Conservation (phyloP, 768 basidiomycete species). For the Heimioporus sp. region DNA sequence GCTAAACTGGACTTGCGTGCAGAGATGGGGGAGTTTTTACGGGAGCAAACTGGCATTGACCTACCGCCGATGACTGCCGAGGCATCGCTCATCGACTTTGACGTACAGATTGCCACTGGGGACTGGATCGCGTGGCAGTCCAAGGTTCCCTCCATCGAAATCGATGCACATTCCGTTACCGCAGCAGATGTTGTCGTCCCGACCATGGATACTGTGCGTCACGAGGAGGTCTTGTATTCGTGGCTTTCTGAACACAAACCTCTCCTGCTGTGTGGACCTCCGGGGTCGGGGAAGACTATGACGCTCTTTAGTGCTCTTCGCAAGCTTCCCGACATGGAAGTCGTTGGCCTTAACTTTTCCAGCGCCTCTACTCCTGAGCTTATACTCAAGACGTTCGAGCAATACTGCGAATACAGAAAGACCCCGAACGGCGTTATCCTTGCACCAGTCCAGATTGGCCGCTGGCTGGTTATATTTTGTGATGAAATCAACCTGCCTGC, state of each 20-base stretch:
- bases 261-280: slow-evolving; percentile 96
- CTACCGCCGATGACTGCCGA: slow-evolving; percentile 74
- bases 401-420: slow-evolving; percentile 98
- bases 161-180: slow-evolving; percentile 94
- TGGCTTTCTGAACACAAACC: slow-evolving; percentile 99
- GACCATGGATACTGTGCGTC: slow-evolving; percentile 96
- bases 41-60: slow-evolving; percentile 85
- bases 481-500: slow-evolving; percentile 99
- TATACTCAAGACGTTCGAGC: slow-evolving; percentile 98
- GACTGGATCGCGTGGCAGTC: slow-evolving; percentile 94
- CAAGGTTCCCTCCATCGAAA: slow-evolving; percentile 91
- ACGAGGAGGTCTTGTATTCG: slow-evolving; percentile 97
- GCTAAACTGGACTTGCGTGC: slow-evolving; percentile 88
- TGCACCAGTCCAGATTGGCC: slow-evolving; percentile 90
- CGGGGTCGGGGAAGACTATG: slow-evolving; percentile 99
- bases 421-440: slow-evolving; percentile 98
- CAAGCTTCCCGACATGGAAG: slow-evolving; percentile 98
- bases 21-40: slow-evolving; percentile 84
- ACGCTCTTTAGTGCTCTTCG: slow-evolving; percentile 96
- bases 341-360: slow-evolving; percentile 98
- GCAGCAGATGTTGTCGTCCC: slow-evolving; percentile 97
- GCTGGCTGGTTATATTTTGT: slow-evolving; percentile 99
- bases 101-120: slow-evolving; percentile 81
- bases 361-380: slow-evolving; percentile 98
- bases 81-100: slow-evolving; percentile 90